phyloP scores from a whole-genome alignment of 345 rosid species.

The Adansonia digitata region DNA sequence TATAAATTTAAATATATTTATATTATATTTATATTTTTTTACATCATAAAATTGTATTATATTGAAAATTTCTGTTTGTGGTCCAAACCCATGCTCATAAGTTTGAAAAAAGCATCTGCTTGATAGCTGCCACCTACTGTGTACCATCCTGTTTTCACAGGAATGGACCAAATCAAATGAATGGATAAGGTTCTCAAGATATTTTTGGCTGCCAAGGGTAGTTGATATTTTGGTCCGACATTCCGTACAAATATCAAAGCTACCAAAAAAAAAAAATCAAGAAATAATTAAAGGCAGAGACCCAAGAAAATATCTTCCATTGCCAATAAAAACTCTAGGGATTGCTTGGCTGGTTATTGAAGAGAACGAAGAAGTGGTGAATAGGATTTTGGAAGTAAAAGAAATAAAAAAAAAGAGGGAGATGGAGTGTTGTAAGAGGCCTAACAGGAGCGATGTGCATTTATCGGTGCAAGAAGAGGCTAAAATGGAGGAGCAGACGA shows the following conservation, averaged over 20 bases:
- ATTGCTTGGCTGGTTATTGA: background rate
- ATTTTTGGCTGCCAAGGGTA: background rate
- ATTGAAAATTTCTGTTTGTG: too few relatives aligned
- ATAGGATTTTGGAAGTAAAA: background rate
- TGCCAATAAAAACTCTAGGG: background rate
- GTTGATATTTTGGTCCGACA: slow-evolving; percentile 8
- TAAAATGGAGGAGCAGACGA: slow-evolving; percentile 31
- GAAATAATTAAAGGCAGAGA: background rate
- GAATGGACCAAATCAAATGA: background rate
- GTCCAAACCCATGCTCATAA: too few relatives aligned
- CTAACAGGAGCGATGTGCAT: slow-evolving; percentile 54
- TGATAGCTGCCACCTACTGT: background rate
- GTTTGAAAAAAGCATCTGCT: too few relatives aligned
- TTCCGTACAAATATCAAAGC: background rate
- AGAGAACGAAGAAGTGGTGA: background rate
- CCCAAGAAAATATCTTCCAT: background rate
- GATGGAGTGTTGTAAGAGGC: slow-evolving; percentile 36
- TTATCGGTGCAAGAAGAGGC: slow-evolving; percentile 44
- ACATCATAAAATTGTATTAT: too few relatives aligned
- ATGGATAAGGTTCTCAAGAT: slow-evolving; percentile 15
- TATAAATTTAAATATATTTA: too few relatives aligned
- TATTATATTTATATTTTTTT: too few relatives aligned
- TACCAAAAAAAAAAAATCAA: background rate
- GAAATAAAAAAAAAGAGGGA: background rate
- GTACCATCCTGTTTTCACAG: background rate